These are phyloP conservation scores for Blepharisma japonicum DNA, from an alignment of 73 alveolate species.

Conservation along the genomic window DNA sequence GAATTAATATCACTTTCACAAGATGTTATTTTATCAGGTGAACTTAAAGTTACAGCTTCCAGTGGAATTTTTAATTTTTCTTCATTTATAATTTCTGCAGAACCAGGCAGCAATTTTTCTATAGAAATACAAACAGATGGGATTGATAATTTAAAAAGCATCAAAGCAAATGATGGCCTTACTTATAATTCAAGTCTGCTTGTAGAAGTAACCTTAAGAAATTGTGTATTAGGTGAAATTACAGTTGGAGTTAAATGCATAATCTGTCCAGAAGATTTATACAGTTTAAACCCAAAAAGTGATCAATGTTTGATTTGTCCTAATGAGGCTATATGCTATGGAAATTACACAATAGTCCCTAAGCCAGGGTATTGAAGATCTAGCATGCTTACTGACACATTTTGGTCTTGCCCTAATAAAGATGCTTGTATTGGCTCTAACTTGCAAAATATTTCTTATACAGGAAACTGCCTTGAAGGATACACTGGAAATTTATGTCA, in stretches of 20 bases:
- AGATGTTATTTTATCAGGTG: background rate
- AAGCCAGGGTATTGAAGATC: background rate
- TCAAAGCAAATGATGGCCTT: background rate
- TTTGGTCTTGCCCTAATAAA: background rate
- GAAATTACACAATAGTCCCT: background rate
- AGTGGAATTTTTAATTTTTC: background rate
- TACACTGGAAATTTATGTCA: slow-evolving; percentile 61
- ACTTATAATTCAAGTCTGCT: background rate
- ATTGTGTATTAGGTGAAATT: background rate
- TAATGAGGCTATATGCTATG: background rate
- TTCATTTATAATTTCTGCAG: background rate
- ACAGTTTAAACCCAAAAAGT: background rate
- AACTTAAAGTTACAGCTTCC: background rate
- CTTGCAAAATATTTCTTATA: background rate
- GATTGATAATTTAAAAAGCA: background rate
- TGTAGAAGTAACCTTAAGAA: background rate
- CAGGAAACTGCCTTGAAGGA: slow-evolving; percentile 65
- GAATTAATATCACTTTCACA: background rate
- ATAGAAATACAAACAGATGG: background rate
- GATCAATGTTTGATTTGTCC: background rate
- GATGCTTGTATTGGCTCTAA: slow-evolving; percentile 16
- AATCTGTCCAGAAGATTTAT: background rate
- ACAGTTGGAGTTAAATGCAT: background rate
- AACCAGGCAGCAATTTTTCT: background rate
- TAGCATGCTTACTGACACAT: background rate